Percentiles rank a stretch among this genome's conserved stretches.
Conservation (phyloP, 352 stramenopile genomes). For the Phytopythium mirpurense region DNA sequence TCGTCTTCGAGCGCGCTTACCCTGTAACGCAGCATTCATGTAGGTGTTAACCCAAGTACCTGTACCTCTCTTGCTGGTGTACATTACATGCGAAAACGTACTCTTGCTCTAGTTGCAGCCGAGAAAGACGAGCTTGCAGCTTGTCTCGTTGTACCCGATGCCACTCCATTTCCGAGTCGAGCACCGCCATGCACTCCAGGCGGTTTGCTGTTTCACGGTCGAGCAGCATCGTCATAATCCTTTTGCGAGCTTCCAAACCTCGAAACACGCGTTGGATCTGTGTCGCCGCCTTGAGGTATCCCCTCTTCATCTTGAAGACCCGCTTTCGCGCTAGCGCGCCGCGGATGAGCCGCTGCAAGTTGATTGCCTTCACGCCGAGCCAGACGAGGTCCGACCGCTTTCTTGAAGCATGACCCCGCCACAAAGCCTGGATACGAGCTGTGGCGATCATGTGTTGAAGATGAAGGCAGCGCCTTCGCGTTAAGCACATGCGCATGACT, state of each 20-base stretch:
- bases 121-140: slow-evolving; percentile 37
- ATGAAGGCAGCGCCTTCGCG: slow-evolving; percentile 6
- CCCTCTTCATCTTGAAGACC: slow-evolving; percentile 11
- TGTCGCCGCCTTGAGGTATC: slow-evolving; percentile 20
- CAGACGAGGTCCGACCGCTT: slow-evolving; percentile 46
- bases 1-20: slow-evolving; percentile 62
- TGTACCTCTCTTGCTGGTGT: not conserved
- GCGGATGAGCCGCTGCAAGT: slow-evolving; percentile 53
- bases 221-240: slow-evolving; percentile 32
- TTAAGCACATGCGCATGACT: slow-evolving; percentile 48
- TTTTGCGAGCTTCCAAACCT: slow-evolving; percentile 36
- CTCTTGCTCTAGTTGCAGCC: slow-evolving; percentile 49
- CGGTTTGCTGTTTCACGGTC: slow-evolving; percentile 62
- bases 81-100: slow-evolving; percentile 13
- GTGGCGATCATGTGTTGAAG: slow-evolving; percentile 26
- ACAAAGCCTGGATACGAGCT: slow-evolving; percentile 59
- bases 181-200: slow-evolving; percentile 56
- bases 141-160: slow-evolving; percentile 54
- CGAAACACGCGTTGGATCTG: slow-evolving; percentile 73
- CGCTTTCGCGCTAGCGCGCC: slow-evolving; percentile 41
- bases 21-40: slow-evolving; percentile 12
- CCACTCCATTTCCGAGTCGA: slow-evolving; percentile 73
- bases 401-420: slow-evolving; percentile 40
- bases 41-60: not conserved
- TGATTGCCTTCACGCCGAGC: slow-evolving; percentile 33